Evolutionary conservation across 768 basidiomycete genomes (phyloP), one percentile per base, ranked within the genome.

Genomic region (Gloeophyllum trabeum): DNA sequence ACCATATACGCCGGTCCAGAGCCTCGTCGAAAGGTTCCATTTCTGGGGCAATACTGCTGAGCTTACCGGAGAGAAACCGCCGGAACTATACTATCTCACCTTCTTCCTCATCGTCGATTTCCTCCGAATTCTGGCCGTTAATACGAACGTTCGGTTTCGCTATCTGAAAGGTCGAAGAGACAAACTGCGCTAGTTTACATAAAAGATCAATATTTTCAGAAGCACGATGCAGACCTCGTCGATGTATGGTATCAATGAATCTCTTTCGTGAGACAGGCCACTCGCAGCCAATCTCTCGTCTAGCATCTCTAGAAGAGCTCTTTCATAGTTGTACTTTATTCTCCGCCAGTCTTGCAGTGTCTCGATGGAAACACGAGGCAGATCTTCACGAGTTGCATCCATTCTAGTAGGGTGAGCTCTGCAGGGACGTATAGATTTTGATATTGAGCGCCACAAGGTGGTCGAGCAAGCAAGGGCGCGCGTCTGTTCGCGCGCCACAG

Each of bases 21-120:
- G 75, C 77, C 59, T 94, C 89, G 52, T 94, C 88, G 57, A 91
- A 94, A 2, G 76, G 71, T 52, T 91, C 86, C 49, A 76, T n/a
- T 20, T 2, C 18, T 24, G 43, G n/a, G n/a, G n/a, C n/a, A n/a
- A n/a, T 40, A 30, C 44, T 46, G 44, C 40, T 49, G 44, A 23
- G 49, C 28, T 20, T 41, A 42, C 19, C 41, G n/a, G n/a, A n/a
- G n/a, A n/a, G n/a, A n/a, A n/a, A n/a, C n/a, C n/a, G n/a, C n/a
- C n/a, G n/a, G 38, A 22, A 47, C 46, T 45, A 51, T 44, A n/a
- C 19, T 35, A n/a, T 24, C 60, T 41, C 40, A 76, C 81, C 73
- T 51, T 73, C 68, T 45, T 72, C 74, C 39, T 69, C 66, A 16
- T 70, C 64, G 18, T 70, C 68, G n/a, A 78, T 61, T 3, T 76